A percentile compares a stretch with the other conserved stretches of the same genome.
Evolutionary conservation across 305 asterid species (phyloP).

Genomic region (Fraxinus velutina): DNA sequence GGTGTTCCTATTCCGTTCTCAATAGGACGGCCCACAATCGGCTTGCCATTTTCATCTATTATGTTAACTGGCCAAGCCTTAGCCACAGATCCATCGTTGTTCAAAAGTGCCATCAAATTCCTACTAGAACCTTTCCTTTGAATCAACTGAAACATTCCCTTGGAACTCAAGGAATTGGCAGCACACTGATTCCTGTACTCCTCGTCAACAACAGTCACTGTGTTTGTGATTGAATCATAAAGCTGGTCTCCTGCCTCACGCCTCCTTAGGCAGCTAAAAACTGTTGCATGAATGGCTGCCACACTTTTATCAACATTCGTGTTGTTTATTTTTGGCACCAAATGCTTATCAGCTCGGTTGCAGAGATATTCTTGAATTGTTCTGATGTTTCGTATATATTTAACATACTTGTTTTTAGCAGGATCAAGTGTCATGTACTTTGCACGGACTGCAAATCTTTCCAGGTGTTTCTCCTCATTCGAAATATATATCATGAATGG

Average conservation of each 20-base stretch:
- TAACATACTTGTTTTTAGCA: constrained; percentile 88
- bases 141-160: constrained; percentile 97
- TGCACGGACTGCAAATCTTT: constrained; percentile 97
- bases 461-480: constrained; percentile 91
- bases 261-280: constrained; percentile 87
- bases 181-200: constrained; percentile 91
- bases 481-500: constrained; percentile 95
- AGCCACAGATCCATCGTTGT: constrained; percentile 81
- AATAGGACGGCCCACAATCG: constrained; percentile 32
- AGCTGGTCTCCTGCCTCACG: constrained; percentile 78
- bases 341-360: constrained; percentile 88
- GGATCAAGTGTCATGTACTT: constrained; percentile 99
- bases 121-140: constrained; percentile 87
- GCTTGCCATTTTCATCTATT: constrained; percentile 45
- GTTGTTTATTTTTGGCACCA: constrained; percentile 95
- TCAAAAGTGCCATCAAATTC: constrained; percentile 56
- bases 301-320: constrained; percentile 94
- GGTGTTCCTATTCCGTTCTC: constrained; percentile 62
- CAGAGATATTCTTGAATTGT: constrained; percentile 96
- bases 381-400: constrained; percentile 85
- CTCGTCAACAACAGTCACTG: constrained; percentile 63
- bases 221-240: constrained; percentile 76
- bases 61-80: constrained; percentile 96
- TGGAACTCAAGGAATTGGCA: constrained; percentile 85
- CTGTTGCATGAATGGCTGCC: constrained; percentile 96